These are phyloP conservation scores for Seiridium cupressi DNA, from an alignment of 2,329 filamentous ascomycete species.

Conservation along the genomic window DNA sequence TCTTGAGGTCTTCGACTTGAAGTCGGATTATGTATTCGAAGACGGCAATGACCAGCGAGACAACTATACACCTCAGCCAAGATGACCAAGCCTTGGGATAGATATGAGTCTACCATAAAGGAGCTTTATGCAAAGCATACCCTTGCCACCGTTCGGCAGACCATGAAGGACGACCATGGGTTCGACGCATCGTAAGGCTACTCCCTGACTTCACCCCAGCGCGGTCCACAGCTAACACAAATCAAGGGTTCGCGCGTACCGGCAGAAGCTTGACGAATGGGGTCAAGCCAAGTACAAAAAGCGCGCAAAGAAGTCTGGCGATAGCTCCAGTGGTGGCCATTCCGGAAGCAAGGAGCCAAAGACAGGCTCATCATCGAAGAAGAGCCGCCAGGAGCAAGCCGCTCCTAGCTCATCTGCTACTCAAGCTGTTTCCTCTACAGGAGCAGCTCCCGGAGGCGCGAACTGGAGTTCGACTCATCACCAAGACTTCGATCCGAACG, in stretches of 20 bases:
- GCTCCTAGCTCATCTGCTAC: too few species aligned
- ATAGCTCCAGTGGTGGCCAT: neutral
- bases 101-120: conserved; percentile 3
- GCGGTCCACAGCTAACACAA: neutral
- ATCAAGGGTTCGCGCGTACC: neutral
- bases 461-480: too few species aligned
- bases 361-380: too few species aligned
- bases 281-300: conserved; percentile 6
- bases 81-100: conserved; percentile 7
- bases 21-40: neutral
- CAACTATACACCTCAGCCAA: neutral
- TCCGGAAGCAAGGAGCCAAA: too few species aligned
- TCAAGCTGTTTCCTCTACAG: too few species aligned
- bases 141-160: conserved; percentile 1
- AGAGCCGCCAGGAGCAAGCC: too few species aligned
- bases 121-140: conserved; percentile 1
- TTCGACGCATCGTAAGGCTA: conserved; percentile 6
- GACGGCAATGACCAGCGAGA: neutral
- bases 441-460: too few species aligned
- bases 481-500: too few species aligned
- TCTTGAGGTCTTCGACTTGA: neutral
- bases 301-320: neutral
- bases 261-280: conserved; percentile 4
- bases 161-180: neutral
- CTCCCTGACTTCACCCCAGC: neutral